A percentile compares a stretch with the other conserved stretches of the same genome.
Evolutionary conservation across 2,329 filamentous ascomycete species (phyloP).

Genomic region (Ascochyta rabiei): DNA sequence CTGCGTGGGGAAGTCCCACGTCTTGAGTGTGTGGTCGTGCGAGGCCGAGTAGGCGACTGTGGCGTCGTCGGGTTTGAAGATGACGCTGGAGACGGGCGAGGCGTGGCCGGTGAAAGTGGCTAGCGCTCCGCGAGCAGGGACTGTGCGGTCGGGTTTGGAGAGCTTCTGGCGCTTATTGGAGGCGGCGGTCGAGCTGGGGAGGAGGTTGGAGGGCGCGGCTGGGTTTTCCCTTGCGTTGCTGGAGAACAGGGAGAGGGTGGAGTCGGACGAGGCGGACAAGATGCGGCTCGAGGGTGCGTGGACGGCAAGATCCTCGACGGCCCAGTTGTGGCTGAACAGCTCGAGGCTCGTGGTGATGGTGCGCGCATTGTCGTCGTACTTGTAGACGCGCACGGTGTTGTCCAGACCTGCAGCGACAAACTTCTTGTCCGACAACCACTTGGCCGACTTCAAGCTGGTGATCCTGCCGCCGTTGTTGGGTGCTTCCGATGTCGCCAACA

Average conservation of each 20-base stretch:
- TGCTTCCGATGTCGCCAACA: slow-evolving; percentile 76
- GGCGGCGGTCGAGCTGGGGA: slow-evolving; percentile 68
- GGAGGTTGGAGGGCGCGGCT: slow-evolving; percentile 69
- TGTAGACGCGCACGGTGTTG: slow-evolving; percentile 86
- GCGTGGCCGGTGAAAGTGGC: slow-evolving; percentile 74
- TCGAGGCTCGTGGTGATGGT: slow-evolving; percentile 77
- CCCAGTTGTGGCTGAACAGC: slow-evolving; percentile 79
- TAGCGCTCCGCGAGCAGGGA: slow-evolving; percentile 77
- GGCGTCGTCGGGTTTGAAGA: slow-evolving; percentile 83
- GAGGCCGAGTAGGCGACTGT: slow-evolving; percentile 92
- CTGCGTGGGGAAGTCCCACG: slow-evolving; percentile 86
- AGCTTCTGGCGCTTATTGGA: slow-evolving; percentile 79
- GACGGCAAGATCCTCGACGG: slow-evolving; percentile 75
- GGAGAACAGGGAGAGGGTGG: slow-evolving; percentile 87
- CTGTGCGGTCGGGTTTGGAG: slow-evolving; percentile 62
- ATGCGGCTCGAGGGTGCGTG: slow-evolving; percentile 76
- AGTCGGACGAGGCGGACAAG: slow-evolving; percentile 84
- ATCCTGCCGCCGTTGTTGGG: slow-evolving; percentile 68
- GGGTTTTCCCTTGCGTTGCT: slow-evolving; percentile 78
- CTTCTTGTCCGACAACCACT: slow-evolving; percentile 78
- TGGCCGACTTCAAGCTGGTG: slow-evolving; percentile 77
- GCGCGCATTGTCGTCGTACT: slow-evolving; percentile 71
- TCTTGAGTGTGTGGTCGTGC: slow-evolving; percentile 88
- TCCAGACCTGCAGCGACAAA: slow-evolving; percentile 85
- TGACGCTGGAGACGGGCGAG: slow-evolving; percentile 74